Base-by-base conservation (phyloP, 2,329 filamentous ascomycete species). In the Xylaria multiplex region DNA sequence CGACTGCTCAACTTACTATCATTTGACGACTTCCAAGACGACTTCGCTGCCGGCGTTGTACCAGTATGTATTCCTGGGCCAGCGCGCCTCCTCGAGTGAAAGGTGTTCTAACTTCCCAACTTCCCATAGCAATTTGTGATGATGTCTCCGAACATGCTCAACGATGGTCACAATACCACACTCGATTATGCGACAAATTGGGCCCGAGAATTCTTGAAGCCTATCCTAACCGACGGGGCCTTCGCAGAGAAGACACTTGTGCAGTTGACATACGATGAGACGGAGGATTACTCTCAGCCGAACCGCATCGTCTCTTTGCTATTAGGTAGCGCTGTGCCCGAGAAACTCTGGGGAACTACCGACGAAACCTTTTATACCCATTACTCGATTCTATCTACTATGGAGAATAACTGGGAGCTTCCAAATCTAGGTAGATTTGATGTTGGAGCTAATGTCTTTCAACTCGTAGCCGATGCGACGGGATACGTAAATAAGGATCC, bases 211-310 rank as follows among this genome's bases (percentile, higher is more conserved):
- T 94, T 93, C 79, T 78, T 96, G 7, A 83, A 86, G 59, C 91
- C 91, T 0, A 85, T 96, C 16, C 81, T 95, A 6, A 77, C 83
- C 35, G 85, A 95, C 78, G 79, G 82, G 22, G 85, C 89, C 71
- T 94, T 95, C 55, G 89, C 89, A 85, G 83, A 91, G 60, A 87
- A 90, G 73, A 94, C 91, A 0, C 84, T 96, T 2, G 84, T 96
- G 8, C 82, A 95, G 16, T 79, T 96, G 63, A 94, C 88, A 16
- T 96, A 93, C 74, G 92, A 96, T 70, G 92, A 96, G 80, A 91
- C 88, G 74, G 86, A 90, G 69, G 88, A 86, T 27, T 93, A 93
- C 78, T 78, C 82, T 6, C 79, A 83, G 22, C 85, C 86, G 67
- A 95, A 96, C 82, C 84, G 85, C 50, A 86, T 96, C 58, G 87